phyloP scores from a whole-genome alignment of 306 rosid species.

The Glycyrrhiza uralensis region DNA sequence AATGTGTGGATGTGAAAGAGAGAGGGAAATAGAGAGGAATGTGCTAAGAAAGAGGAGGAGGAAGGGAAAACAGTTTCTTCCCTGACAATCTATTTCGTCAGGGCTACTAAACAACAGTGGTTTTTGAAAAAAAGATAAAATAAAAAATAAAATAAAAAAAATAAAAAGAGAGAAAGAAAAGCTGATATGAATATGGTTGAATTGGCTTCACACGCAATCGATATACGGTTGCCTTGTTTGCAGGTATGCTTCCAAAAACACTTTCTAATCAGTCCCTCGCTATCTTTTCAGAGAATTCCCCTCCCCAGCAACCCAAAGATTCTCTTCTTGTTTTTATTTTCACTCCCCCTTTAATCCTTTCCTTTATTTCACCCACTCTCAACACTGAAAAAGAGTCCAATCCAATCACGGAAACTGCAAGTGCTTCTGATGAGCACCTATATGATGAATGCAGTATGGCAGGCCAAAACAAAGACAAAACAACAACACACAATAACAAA shows the following conservation, averaged over 20 bases:
- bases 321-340: neutral
- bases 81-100: conserved; percentile 47
- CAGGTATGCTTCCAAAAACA: conserved; percentile 46
- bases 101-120: conserved; percentile 49
- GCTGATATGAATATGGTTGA: conserved; percentile 30
- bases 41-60: conserved; percentile 29
- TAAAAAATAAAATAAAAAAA: neutral
- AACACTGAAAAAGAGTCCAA: conserved; percentile 16
- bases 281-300: conserved; percentile 40
- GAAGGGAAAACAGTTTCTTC: conserved; percentile 38
- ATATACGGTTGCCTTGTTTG: conserved; percentile 27
- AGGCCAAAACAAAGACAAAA: neutral
- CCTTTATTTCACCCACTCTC: neutral
- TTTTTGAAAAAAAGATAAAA: conserved; percentile 19
- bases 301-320: conserved; percentile 26
- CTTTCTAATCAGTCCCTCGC: conserved; percentile 22
- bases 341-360: no score
- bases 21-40: no score
- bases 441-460: neutral
- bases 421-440: neutral
- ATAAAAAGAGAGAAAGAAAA: neutral
- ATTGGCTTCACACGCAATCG: conserved; percentile 56
- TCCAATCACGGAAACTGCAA: conserved; percentile 34
- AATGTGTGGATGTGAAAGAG: conserved; percentile 18
- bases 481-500: neutral